Base-by-base conservation (phyloP, 352 stramenopile genomes). In the Plasmopara muralis region DNA sequence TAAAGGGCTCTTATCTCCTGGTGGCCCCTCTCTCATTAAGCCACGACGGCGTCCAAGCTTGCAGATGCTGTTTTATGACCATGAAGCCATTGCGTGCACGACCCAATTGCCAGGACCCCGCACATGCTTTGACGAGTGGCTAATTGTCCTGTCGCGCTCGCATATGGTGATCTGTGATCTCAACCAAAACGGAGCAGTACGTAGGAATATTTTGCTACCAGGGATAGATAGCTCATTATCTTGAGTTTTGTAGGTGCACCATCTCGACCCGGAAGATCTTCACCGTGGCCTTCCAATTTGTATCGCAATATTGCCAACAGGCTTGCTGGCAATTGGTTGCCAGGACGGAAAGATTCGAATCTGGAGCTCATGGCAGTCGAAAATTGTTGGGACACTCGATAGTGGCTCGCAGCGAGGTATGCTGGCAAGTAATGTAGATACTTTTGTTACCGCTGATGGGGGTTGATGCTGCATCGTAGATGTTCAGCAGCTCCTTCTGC, bases 101-200 rank as follows among this genome's bases (percentile, higher is more conserved):
- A 74, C 74, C 0, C 61, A 74, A 31, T 62, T 70, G 33, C 46
- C 62, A 13, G 60, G 48, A 1, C 64, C 79, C 8, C 74, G 78
- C 16, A 55, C 55, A 0, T 88, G 73, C 52, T 89, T 85, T 49
- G 79, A 91, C 6, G 78, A 89, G 43, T 88, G 68, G 70, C 55
- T 91, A 12, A 57, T 91, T 39, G 68, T 91, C 13, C 52, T 88
- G 18, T 68, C 74, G 0, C 45, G 66, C 0, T 74, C 74, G 6
- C 58, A 85, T n/a, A 74, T 91, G 20, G 58, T 85, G n/a, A 59
- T 88, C 43, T 86, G 68, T 37, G 78, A 91, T 41, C 60, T 91
- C 13, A 83, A 87, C 43, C 74, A 87, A n/a, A 77, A 72, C 16
- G 62, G 65, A 30, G 54, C 59, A 40, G 74, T 89, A 41, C 20